Percentiles rank a stretch among this genome's conserved stretches.
These are phyloP conservation scores for Solanum hybrid DNA, from an alignment of 305 asterid species.

Conservation along the genomic window DNA sequence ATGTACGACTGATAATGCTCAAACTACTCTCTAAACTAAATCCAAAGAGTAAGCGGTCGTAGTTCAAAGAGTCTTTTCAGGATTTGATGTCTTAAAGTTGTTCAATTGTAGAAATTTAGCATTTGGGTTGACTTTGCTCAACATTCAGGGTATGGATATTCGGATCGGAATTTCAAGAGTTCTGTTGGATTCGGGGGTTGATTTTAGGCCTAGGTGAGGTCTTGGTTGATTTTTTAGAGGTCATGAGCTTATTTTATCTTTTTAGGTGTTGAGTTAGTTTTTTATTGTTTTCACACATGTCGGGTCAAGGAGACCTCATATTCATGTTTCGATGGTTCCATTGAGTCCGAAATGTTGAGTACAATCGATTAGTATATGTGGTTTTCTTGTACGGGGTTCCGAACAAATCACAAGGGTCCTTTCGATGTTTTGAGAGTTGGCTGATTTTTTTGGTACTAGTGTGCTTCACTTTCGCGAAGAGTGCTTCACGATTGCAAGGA, in stretches of 20 bases:
- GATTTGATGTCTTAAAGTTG: neutral
- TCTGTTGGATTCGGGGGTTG: too few relatives aligned
- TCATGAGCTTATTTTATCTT: neutral
- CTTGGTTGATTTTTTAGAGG: neutral
- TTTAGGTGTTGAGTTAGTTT: neutral
- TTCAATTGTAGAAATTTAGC: too few relatives aligned
- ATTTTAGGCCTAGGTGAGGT: neutral
- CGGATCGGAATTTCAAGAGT: too few relatives aligned
- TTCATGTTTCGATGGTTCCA: too few relatives aligned
- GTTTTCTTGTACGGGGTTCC: too few relatives aligned
- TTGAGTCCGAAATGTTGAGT: neutral
- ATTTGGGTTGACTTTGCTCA: neutral
- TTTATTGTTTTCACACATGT: neutral
- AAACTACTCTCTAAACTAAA: neutral
- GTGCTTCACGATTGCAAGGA: too few relatives aligned
- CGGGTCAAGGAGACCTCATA: neutral
- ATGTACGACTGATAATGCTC: neutral
- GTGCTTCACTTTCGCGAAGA: too few relatives aligned
- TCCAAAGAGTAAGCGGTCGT: neutral
- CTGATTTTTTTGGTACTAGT: too few relatives aligned
- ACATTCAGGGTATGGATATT: too few relatives aligned
- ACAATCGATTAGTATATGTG: neutral
- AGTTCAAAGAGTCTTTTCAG: neutral
- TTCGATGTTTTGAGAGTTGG: too few relatives aligned
- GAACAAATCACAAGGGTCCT: too few relatives aligned